These are phyloP conservation scores for Pharnaceum exiguum DNA, from an alignment of 148 eudicot genomes.

Conservation along the genomic window DNA sequence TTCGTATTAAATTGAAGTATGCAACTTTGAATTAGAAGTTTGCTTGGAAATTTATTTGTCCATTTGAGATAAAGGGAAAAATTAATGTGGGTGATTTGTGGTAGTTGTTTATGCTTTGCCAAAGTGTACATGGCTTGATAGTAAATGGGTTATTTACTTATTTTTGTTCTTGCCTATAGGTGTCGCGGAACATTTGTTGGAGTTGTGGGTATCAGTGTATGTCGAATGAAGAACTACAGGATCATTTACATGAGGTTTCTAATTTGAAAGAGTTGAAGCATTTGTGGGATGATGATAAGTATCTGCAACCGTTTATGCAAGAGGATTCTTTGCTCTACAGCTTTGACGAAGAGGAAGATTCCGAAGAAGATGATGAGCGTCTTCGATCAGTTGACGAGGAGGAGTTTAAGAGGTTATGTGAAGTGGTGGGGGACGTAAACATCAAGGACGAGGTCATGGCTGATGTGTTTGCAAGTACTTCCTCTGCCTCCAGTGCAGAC, in stretches of 20 bases:
- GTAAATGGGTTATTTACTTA: neutral
- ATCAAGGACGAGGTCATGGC: constrained; percentile 34
- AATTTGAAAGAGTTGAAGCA: constrained; percentile 22
- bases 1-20: too few species aligned
- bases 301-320: constrained; percentile 67
- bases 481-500: constrained; percentile 20
- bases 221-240: constrained; percentile 43
- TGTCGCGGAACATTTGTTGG: constrained; percentile 70
- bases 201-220: constrained; percentile 41
- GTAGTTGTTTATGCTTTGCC: constrained; percentile 1
- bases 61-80: too few species aligned
- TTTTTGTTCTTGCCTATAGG: constrained; percentile 33
- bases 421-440: constrained; percentile 28
- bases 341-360: constrained; percentile 66
- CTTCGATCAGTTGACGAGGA: constrained; percentile 38
- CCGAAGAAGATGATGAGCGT: constrained; percentile 45
- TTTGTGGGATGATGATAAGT: constrained; percentile 77
- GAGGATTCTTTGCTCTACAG: constrained; percentile 79
- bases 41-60: too few species aligned
- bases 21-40: too few species aligned
- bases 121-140: neutral
- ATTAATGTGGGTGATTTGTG: neutral
- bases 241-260: constrained; percentile 48
- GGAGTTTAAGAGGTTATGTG: constrained; percentile 31
- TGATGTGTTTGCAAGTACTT: constrained; percentile 12